A percentile compares a stretch with the other conserved stretches of the same genome.
phyloP scores from a whole-genome alignment of 2,329 filamentous ascomycete genomes.

The Neofusicoccum laricinum region DNA sequence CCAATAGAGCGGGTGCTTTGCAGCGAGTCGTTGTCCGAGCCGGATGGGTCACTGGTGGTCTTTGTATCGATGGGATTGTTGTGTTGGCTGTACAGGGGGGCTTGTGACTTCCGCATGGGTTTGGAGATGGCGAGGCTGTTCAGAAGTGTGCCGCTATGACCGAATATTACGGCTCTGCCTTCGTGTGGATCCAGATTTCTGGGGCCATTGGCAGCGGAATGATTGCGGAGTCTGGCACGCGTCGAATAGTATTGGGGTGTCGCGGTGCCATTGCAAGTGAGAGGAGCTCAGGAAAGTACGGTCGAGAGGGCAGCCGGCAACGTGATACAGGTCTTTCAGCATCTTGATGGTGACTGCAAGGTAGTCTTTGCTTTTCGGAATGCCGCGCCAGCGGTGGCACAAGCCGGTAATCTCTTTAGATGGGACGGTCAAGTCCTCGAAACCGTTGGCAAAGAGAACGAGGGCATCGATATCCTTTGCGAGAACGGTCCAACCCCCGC shows the following conservation, averaged over 20 bases:
- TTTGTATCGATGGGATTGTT: not conserved
- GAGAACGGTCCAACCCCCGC: not conserved
- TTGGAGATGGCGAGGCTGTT: not conserved
- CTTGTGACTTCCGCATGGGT: not conserved
- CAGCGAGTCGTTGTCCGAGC: no score
- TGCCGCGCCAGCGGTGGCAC: not conserved
- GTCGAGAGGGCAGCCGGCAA: constrained; percentile 19
- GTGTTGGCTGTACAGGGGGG: not conserved
- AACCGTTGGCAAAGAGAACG: not conserved
- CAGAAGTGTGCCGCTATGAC: not conserved
- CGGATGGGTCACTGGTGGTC: no score
- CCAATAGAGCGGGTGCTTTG: no score
- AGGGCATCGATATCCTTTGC: not conserved
- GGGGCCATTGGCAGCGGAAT: not conserved
- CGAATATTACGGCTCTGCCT: not conserved
- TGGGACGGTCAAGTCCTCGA: not conserved
- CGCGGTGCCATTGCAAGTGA: constrained; percentile 22
- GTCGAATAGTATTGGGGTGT: not conserved
- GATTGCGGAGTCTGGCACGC: not conserved
- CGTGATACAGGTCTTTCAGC: constrained; percentile 20
- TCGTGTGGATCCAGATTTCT: not conserved
- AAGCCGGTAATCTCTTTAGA: not conserved
- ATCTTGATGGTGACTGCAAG: constrained; percentile 18
- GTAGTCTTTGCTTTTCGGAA: constrained; percentile 17
- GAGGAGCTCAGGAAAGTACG: constrained; percentile 20